A percentile compares a stretch with the other conserved stretches of the same genome.
Conservation (phyloP, 306 rosid species). For the Lathyrus sativus region DNA sequence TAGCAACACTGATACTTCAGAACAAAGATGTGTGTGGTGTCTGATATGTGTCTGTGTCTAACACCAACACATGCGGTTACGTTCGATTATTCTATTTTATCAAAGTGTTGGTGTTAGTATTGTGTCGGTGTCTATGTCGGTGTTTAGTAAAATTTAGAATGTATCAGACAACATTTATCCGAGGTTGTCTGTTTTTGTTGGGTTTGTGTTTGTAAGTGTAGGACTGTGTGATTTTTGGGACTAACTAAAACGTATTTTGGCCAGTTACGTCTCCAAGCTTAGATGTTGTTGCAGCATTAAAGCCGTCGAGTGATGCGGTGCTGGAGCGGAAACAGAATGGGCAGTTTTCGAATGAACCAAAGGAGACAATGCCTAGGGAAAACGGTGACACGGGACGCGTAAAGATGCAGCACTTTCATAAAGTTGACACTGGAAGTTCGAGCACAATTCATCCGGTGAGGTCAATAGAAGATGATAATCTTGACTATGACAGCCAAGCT, state of each 20-base stretch:
- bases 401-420: conserved; percentile 53
- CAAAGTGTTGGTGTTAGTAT: too few relatives aligned
- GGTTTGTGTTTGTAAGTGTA: not conserved
- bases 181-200: not conserved
- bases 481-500: conserved; percentile 93
- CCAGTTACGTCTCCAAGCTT: conserved; percentile 66
- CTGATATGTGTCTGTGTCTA: not conserved
- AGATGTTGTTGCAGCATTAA: conserved; percentile 48
- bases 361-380: conserved; percentile 56
- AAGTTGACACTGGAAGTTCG: conserved; percentile 62
- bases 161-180: not conserved
- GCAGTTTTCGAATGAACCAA: conserved; percentile 43
- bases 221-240: conserved; percentile 24
- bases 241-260: conserved; percentile 40
- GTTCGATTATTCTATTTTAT: too few relatives aligned
- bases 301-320: conserved; percentile 42
- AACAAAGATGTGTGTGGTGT: not conserved
- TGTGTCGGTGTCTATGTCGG: not conserved
- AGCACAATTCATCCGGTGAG: conserved; percentile 65
- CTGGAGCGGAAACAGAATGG: conserved; percentile 30
- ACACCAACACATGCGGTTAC: too few relatives aligned
- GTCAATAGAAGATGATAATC: conserved; percentile 72
- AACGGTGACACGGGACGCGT: conserved; percentile 39
- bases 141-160: not conserved
- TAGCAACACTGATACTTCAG: not conserved